Evolutionary conservation across 2,329 filamentous ascomycete species (phyloP), one percentile per base, ranked within the genome.

Genomic region (Trichophyton benhamiae): DNA sequence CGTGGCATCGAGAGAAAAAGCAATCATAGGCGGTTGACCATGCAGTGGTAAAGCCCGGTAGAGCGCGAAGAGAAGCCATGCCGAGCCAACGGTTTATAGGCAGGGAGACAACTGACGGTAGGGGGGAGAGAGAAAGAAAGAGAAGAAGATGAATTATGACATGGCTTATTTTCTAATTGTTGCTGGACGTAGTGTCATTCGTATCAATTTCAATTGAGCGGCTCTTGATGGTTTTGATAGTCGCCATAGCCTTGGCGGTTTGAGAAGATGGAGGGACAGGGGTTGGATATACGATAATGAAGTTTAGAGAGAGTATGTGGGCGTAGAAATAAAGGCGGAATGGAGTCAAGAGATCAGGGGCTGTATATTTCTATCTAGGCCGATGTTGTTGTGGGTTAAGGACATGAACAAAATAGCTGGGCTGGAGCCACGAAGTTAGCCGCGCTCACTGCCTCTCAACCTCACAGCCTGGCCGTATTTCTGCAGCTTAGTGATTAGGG

Each of bases 391-490:
- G n/a, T 7, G 15, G 42, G 42, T 7, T n/a, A 46, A 48, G 8
- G 20, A 48, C 44, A 22, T 48, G 44, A 48, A 25, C 20, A 48
- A 17, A 48, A 48, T 20, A 48, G 44, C 44, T 33, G 27, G 27
- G 49, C 7, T 22, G 20, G 17, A 25, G 33, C 33, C 9, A 25
- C 17, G 44, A 59, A 9, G 52, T 46, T 61, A 96, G 69, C 89
- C 90, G 69, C 94, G 84, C 81, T 99, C 94, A 72, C 92, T 97
- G 46, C 94, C 94, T 70, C 94, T 85, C 77, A 99, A 80, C 71
- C 94, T 84, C 66, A 99, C 94, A 1, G 94, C 88, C 77, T 99
- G 94, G 52, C 94, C 94, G 75, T 99, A 99, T 82, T 99, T 99
- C 79, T 99, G 94, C 68, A 99, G 80, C 82, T 99, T 99, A 62